Evolutionary conservation across 2,329 filamentous ascomycete genomes (phyloP).

Genomic region (Trichoderma sp.): DNA sequence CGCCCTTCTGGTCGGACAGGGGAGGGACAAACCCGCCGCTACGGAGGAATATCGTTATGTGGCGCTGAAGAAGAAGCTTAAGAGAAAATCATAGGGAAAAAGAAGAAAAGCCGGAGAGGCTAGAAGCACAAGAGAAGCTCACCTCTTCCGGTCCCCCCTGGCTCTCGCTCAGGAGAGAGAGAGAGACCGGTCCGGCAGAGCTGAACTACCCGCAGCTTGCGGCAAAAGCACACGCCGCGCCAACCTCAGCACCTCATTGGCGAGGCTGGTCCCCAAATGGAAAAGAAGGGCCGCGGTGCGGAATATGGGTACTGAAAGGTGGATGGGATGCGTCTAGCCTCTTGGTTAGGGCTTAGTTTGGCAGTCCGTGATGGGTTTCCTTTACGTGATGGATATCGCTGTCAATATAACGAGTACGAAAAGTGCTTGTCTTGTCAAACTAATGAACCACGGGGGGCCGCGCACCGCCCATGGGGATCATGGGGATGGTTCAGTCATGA

Average conservation of each 20-base stretch:
- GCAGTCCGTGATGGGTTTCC: not conserved
- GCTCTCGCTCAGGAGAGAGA: not conserved
- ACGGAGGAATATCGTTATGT: not conserved
- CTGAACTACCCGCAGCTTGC: not conserved
- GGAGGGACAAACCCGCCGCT: not conserved
- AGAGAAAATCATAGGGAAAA: not conserved
- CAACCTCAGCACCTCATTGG: not conserved
- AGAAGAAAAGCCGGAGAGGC: not conserved
- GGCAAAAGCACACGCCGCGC: not conserved
- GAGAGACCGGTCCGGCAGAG: not conserved
- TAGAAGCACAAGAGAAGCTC: not conserved
- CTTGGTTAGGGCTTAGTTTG: not conserved
- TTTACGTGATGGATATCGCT: constrained; percentile 12
- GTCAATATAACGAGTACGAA: not conserved
- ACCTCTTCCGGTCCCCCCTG: not conserved
- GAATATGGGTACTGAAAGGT: not conserved
- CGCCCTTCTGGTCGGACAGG: not conserved
- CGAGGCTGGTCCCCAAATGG: not conserved
- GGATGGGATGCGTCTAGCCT: not conserved
- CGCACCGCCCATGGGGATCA: not conserved
- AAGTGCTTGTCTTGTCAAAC: not conserved
- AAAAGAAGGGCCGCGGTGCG: not conserved
- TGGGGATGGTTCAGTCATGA: not conserved
- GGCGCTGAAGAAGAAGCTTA: not conserved
- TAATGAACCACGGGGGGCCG: not conserved